Evolutionary conservation across 1,284 basidiomycete genomes (phyloP), one percentile per base, ranked within the genome.

Genomic region (Ganoderma boninense): DNA sequence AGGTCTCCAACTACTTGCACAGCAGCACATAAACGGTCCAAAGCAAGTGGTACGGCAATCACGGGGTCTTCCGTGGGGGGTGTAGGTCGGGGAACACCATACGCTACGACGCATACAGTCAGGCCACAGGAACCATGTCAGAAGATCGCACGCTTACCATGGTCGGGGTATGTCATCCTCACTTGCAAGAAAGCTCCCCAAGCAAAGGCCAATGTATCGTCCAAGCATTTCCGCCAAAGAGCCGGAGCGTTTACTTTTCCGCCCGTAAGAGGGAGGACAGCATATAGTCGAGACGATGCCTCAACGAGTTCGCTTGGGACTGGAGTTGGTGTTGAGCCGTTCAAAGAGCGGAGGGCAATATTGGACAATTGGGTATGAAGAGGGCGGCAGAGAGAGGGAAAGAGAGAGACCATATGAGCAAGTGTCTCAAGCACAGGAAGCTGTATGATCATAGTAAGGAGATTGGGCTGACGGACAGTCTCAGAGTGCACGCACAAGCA

Each of bases 161-260:
- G 88, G 81, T 73, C 83, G 78, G 54, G 72, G 73, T 42, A 92
- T 7, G 90, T 91, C 13, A 87, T 87, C 69, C 91, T 83, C 60
- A 94, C 69, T 11, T 83, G 79, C n/a, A 80, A 71, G 75, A 92
- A 87, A 11, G 91, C 86, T 67, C 81, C 83, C 89, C 89, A 92
- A 20, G 86, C 87, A 75, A 91, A 89, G 0, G 81, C 80, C 56
- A 95, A 71, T 0, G 89, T 88, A 57, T 92, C 91, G 61, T 94
- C 91, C 32, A 94, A 69, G 16, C 87, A 87, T 77, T 92, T 94
- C 71, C 90, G 86, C 93, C 93, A 95, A 14, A 91, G 75, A 64
- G 82, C 87, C 5, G 87, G 84, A n/a, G 90, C 89, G 23, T 90
- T 92, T 6, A 92, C 90, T 80, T 94, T 95, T 2, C 94, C 94